Evolutionary conservation across 306 rosid species (phyloP).

Genomic region (Pyrus communis): DNA sequence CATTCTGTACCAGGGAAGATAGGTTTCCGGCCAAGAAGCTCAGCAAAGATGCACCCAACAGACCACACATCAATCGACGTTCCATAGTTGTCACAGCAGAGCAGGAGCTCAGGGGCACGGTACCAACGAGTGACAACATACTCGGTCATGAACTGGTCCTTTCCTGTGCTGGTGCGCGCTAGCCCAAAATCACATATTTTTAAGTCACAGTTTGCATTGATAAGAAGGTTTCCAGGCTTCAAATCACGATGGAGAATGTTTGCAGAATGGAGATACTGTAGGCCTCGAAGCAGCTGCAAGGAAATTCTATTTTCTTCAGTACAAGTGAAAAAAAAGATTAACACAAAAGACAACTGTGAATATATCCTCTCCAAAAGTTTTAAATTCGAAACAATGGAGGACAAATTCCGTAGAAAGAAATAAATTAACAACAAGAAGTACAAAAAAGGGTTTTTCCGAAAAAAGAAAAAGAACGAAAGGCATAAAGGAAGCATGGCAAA

Average conservation of each 20-base stretch:
- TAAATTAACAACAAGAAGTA: not conserved
- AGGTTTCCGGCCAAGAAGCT: slow-evolving; percentile 83
- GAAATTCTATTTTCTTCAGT: slow-evolving; percentile 14
- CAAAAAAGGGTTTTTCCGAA: not conserved
- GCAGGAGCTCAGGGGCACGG: slow-evolving; percentile 90
- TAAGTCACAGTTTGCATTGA: slow-evolving; percentile 88
- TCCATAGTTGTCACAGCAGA: slow-evolving; percentile 88
- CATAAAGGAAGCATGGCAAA: not conserved
- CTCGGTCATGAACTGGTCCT: slow-evolving; percentile 92
- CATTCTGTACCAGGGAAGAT: slow-evolving; percentile 86
- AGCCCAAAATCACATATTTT: slow-evolving; percentile 95
- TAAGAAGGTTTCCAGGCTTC: slow-evolving; percentile 92
- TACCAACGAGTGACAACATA: slow-evolving; percentile 98
- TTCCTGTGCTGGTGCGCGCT: slow-evolving; percentile 70
- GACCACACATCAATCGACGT: slow-evolving; percentile 96
- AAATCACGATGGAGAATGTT: slow-evolving; percentile 92
- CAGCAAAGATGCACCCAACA: slow-evolving; percentile 89
- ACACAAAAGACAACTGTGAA: not conserved
- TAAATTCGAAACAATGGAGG: not conserved
- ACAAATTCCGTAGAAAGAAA: not conserved
- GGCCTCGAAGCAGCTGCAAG: slow-evolving; percentile 83
- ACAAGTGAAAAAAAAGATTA: slow-evolving; percentile 10
- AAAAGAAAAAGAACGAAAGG: not conserved
- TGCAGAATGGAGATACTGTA: slow-evolving; percentile 90
- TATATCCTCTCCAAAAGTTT: not conserved